Evolutionary conservation across 768 basidiomycete genomes (phyloP).

Genomic region (Tremella mesenterica): DNA sequence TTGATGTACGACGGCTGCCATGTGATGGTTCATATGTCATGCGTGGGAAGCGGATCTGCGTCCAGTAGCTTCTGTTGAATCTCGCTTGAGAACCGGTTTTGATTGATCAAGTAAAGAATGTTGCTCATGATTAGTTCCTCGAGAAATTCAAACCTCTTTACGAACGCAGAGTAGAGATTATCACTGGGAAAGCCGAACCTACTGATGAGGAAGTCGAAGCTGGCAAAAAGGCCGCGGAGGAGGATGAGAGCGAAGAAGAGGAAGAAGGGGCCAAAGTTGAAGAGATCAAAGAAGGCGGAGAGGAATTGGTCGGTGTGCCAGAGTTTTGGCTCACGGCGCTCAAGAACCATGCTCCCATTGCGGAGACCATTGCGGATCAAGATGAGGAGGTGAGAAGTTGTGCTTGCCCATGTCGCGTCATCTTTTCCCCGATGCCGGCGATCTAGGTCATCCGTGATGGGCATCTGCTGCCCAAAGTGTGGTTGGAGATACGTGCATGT

Average conservation of each 20-base stretch:
- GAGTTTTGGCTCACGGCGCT: conserved; percentile 98
- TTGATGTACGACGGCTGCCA: not conserved
- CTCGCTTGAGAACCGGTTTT: conserved; percentile 1
- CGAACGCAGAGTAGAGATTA: conserved; percentile 73
- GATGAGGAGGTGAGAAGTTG: conserved; percentile 58
- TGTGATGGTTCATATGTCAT: not conserved
- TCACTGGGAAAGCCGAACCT: conserved; percentile 64
- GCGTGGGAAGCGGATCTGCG: too few relatives aligned
- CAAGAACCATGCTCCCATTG: conserved; percentile 76
- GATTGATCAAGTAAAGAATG: too few relatives aligned
- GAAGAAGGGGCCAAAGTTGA: conserved; percentile 46
- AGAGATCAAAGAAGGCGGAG: conserved; percentile 37
- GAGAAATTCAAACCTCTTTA: conserved; percentile 60
- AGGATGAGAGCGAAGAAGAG: conserved; percentile 61
- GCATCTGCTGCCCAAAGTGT: not conserved
- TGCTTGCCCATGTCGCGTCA: not conserved
- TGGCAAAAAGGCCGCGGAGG: conserved; percentile 62
- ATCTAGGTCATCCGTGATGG: too few relatives aligned
- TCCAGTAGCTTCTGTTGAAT: too few relatives aligned
- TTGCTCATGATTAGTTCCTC: conserved; percentile 43
- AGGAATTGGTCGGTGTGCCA: conserved; percentile 57
- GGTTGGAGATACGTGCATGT: not conserved
- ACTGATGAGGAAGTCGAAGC: conserved; percentile 73
- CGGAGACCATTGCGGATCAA: conserved; percentile 84
- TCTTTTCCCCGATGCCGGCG: not conserved